These are phyloP conservation scores for Brettanomyces custersianus DNA, from an alignment of 805 yeast species.

Conservation along the genomic window DNA sequence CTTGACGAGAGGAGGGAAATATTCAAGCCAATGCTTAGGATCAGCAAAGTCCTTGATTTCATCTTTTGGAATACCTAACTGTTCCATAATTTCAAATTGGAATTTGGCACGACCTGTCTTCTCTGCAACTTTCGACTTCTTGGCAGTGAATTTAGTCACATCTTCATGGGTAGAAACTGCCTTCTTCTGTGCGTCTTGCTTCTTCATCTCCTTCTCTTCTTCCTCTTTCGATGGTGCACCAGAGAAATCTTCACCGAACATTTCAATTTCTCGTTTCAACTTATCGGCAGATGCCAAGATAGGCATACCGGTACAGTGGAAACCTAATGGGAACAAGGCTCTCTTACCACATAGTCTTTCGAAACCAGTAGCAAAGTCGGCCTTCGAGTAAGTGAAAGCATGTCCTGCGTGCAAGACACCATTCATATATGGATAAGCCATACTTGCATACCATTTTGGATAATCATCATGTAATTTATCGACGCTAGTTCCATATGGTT, in stretches of 20 bases:
- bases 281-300: constrained; percentile 94
- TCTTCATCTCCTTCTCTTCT: constrained; percentile 30
- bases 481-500: constrained; percentile 39
- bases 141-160: constrained; percentile 84
- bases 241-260: constrained; percentile 75
- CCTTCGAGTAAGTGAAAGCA: constrained; percentile 88
- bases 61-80: constrained; percentile 76
- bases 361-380: constrained; percentile 84
- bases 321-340: constrained; percentile 91
- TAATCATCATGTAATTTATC: constrained; percentile 69
- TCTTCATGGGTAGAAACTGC: constrained; percentile 48
- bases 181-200: constrained; percentile 21
- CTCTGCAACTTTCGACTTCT: constrained; percentile 88
- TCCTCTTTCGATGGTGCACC: constrained; percentile 58
- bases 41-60: constrained; percentile 87
- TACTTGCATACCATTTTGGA: constrained; percentile 84
- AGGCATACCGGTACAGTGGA: constrained; percentile 99
- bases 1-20: constrained; percentile 86
- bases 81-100: constrained; percentile 95
- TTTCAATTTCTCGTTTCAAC: constrained; percentile 83
- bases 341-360: constrained; percentile 92
- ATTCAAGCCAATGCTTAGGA: constrained; percentile 81
- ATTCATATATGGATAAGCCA: constrained; percentile 99
- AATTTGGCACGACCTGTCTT: constrained; percentile 90
- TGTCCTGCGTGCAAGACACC: constrained; percentile 98